Percentiles rank a stretch among this genome's conserved stretches.
Evolutionary conservation across 1,284 basidiomycete genomes (phyloP).

Genomic region (Cystobasidium pallidum): DNA sequence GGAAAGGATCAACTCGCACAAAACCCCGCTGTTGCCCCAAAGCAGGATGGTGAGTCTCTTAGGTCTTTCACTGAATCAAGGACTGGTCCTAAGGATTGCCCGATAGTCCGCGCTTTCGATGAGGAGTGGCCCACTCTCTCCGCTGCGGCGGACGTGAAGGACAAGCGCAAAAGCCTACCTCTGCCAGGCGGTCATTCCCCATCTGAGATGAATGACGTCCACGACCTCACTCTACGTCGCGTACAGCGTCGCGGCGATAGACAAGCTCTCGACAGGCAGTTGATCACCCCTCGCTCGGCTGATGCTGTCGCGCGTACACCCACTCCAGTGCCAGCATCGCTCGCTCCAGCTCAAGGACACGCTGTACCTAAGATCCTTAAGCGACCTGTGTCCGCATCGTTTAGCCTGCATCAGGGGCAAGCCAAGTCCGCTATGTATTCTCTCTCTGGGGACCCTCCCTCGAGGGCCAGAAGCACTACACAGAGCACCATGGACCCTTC

Average conservation of each 20-base stretch:
- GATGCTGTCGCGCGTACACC: slow-evolving; percentile 1
- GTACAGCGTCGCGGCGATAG: slow-evolving; percentile 2
- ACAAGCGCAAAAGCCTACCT: slow-evolving; percentile 10
- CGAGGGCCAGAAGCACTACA: neutral
- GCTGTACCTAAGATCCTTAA: slow-evolving; percentile 24
- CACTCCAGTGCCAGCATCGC: slow-evolving; percentile 25
- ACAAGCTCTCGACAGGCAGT: neutral
- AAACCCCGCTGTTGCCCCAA: neutral
- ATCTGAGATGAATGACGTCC: neutral
- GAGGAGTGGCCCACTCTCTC: slow-evolving; percentile 2
- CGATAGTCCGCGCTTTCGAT: neutral
- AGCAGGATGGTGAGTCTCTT: neutral
- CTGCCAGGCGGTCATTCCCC: slow-evolving; percentile 4
- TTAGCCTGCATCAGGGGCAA: slow-evolving; percentile 3
- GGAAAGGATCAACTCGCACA: neutral
- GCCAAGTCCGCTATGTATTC: slow-evolving; percentile 1
- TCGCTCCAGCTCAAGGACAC: slow-evolving; percentile 38
- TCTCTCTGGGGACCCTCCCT: neutral
- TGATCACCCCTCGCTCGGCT: neutral
- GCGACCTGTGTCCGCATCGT: slow-evolving; percentile 31
- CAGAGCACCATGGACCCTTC: slow-evolving; percentile 6
- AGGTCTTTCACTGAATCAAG: neutral
- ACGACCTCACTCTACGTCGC: neutral
- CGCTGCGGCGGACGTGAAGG: neutral
- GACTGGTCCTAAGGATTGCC: neutral